Percentiles rank a stretch among this genome's conserved stretches.
These are phyloP conservation scores for Cladosporium sp. DNA, from an alignment of 2,329 filamentous ascomycete genomes.

Conservation along the genomic window DNA sequence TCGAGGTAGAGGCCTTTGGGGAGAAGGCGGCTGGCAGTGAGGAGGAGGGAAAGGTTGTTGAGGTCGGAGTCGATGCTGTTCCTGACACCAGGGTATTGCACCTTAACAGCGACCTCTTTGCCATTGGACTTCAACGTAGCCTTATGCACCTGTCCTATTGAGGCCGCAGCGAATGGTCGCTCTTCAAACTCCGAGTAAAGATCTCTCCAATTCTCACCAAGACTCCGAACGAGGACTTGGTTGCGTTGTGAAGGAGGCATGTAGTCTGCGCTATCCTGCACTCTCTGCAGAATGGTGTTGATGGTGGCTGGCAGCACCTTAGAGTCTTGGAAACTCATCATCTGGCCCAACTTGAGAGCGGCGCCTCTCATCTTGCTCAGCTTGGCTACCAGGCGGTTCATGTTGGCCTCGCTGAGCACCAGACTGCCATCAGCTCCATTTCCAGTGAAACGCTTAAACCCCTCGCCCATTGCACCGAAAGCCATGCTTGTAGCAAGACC, in stretches of 20 bases:
- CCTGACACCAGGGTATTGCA: conserved; percentile 94
- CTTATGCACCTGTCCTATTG: conserved; percentile 92
- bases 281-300: conserved; percentile 83
- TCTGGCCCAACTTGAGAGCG: conserved; percentile 93
- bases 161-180: conserved; percentile 87
- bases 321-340: conserved; percentile 96
- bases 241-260: conserved; percentile 95
- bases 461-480: conserved; percentile 82
- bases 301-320: conserved; percentile 89
- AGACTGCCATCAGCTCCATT: conserved; percentile 65
- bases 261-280: conserved; percentile 95
- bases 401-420: conserved; percentile 82
- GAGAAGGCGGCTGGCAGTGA: conserved; percentile 83
- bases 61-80: conserved; percentile 95
- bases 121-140: conserved; percentile 72
- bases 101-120: conserved; percentile 81
- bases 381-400: conserved; percentile 88
- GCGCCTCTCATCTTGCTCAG: conserved; percentile 94
- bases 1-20: conserved; percentile 91
- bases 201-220: conserved; percentile 79
- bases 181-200: conserved; percentile 84
- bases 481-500: conserved; percentile 94
- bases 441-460: conserved; percentile 73
- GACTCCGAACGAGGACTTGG: conserved; percentile 70
- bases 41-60: conserved; percentile 83